A percentile compares a stretch with the other conserved stretches of the same genome.
Evolutionary conservation across 768 basidiomycete genomes (phyloP).

Genomic region (Leucogyrophana mollusca): DNA sequence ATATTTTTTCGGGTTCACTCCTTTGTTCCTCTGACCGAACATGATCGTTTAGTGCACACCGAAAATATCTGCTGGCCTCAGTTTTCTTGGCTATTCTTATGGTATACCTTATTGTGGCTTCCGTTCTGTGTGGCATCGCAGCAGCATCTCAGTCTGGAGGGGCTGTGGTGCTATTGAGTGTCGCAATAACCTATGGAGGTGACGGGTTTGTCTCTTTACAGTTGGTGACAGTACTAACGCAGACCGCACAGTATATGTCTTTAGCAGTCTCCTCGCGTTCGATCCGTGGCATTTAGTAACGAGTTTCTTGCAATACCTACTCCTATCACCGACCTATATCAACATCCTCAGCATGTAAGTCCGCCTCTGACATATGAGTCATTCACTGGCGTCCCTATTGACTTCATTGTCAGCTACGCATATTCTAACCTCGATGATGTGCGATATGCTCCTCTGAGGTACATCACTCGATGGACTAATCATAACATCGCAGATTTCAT

Average conservation of each 20-base stretch:
- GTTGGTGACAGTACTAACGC: constrained; percentile 3
- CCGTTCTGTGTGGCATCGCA: constrained; percentile 75
- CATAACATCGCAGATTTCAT: constrained; percentile 61
- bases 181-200: constrained; percentile 85
- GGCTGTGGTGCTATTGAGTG: constrained; percentile 78
- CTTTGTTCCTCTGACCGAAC: constrained; percentile 5
- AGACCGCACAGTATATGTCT: constrained; percentile 58
- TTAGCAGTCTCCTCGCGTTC: constrained; percentile 77
- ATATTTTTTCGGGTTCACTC: constrained; percentile 9
- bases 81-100: constrained; percentile 76
- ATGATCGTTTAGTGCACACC: constrained; percentile 16
- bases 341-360: constrained; percentile 76
- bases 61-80: constrained; percentile 80
- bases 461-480: constrained; percentile 7
- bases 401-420: constrained; percentile 58
- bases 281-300: constrained; percentile 98
- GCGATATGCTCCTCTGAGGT: constrained; percentile 9
- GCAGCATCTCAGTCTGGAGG: constrained; percentile 66
- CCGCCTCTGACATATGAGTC: background rate
- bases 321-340: constrained; percentile 81
- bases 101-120: constrained; percentile 80
- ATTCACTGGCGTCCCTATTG: constrained; percentile 13
- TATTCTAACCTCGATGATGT: constrained; percentile 88
- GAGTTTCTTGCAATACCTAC: constrained; percentile 83
- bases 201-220: constrained; percentile 16